Percentiles rank a stretch among this genome's conserved stretches.
Conservation (phyloP, 345 rosid species). For the Brassica rapa region DNA sequence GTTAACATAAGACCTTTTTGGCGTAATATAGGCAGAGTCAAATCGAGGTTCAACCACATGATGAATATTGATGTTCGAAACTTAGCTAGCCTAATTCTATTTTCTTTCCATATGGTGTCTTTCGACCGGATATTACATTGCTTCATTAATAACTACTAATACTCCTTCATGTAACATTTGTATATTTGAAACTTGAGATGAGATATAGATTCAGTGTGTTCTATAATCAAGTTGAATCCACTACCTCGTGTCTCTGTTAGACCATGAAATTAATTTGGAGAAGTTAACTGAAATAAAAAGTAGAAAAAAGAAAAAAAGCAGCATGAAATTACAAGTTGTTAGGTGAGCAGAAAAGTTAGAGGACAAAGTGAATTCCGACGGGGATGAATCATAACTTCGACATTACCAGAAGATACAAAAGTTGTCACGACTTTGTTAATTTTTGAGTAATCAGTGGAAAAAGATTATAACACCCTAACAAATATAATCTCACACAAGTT, state of each 20-base stretch:
- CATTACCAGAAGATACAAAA: constrained; percentile 28
- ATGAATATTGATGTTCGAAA: constrained; percentile 7
- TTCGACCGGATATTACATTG: not conserved
- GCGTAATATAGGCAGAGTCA: constrained; percentile 14
- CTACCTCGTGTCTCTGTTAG: not conserved
- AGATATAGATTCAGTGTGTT: constrained; percentile 5
- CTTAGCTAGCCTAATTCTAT: not conserved
- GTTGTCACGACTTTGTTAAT: constrained; percentile 27
- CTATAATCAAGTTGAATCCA: not conserved
- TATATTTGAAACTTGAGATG: constrained; percentile 2
- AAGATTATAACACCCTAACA: not conserved
- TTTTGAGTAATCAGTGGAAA: constrained; percentile 5
- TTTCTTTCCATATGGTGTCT: not conserved
- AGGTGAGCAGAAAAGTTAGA: constrained; percentile 23
- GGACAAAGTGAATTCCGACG: constrained; percentile 18
- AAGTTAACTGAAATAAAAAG: not conserved
- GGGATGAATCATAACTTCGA: constrained; percentile 5
- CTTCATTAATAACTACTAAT: not conserved
- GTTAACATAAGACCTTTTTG: not conserved
- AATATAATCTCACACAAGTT: not conserved
- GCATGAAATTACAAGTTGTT: constrained; percentile 5
- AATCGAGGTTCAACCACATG: constrained; percentile 30
- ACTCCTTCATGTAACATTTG: not conserved
- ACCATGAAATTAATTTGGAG: not conserved
- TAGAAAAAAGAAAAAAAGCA: not conserved